phyloP scores from a whole-genome alignment of 2,329 filamentous ascomycete species.

The Talaromyces islandicus region DNA sequence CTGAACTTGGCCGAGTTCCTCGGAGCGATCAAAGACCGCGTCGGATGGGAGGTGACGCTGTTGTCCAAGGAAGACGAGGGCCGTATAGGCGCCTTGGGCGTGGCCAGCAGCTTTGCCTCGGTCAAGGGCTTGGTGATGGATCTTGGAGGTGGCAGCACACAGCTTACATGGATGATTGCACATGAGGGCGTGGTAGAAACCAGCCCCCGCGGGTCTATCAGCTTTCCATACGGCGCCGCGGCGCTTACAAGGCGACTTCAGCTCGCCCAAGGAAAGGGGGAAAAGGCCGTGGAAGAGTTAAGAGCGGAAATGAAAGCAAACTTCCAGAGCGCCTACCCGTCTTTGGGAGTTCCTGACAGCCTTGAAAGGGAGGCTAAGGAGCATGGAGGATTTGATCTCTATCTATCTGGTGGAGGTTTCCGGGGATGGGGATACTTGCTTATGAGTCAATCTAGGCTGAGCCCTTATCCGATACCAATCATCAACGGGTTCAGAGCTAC shows the following conservation, averaged over 20 bases:
- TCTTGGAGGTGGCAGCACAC: slow-evolving; percentile 69
- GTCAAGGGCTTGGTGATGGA: slow-evolving; percentile 82
- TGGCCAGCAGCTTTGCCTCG: slow-evolving; percentile 64
- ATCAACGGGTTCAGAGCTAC: slow-evolving; percentile 72
- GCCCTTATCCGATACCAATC: slow-evolving; percentile 76
- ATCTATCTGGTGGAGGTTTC: slow-evolving; percentile 85
- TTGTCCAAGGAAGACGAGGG: slow-evolving; percentile 77
- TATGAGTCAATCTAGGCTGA: slow-evolving; percentile 67
- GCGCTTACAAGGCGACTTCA: slow-evolving; percentile 54
- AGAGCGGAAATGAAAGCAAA: slow-evolving; percentile 51
- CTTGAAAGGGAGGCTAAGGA: slow-evolving; percentile 40
- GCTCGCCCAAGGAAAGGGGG: slow-evolving; percentile 38
- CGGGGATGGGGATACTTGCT: slow-evolving; percentile 85
- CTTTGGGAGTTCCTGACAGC: slow-evolving; percentile 51
- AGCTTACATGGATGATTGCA: slow-evolving; percentile 61
- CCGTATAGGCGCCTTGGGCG: slow-evolving; percentile 73
- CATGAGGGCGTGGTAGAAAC: slow-evolving; percentile 46
- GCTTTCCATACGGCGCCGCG: slow-evolving; percentile 65
- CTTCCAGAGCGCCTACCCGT: slow-evolving; percentile 56
- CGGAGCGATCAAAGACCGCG: slow-evolving; percentile 54
- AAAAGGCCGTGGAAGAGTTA: slow-evolving; percentile 44
- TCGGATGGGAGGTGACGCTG: slow-evolving; percentile 65
- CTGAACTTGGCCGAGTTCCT: slow-evolving; percentile 67
- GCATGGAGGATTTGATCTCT: slow-evolving; percentile 59
- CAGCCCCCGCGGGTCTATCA: slow-evolving; percentile 53